Percentiles rank a stretch among this genome's conserved stretches.
Conservation (phyloP, 768 basidiomycete genomes). For the Cystoderma amianthinum region DNA sequence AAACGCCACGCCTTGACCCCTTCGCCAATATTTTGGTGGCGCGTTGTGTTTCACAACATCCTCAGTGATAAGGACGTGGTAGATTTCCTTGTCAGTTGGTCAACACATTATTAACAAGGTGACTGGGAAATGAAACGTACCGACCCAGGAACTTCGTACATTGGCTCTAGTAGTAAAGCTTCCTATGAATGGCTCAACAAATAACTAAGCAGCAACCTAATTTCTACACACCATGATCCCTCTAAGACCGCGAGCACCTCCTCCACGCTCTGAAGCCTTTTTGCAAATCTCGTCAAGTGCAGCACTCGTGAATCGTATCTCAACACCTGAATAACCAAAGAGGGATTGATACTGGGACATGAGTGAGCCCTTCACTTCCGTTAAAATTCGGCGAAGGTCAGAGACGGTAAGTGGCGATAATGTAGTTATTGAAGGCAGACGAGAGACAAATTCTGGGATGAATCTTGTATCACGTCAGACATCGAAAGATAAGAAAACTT, state of each 20-base stretch:
- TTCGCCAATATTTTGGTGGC: slow-evolving; percentile 69
- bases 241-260: slow-evolving; percentile 84
- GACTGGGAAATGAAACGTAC: slow-evolving; percentile 41
- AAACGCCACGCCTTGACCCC: slow-evolving; percentile 58
- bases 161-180: slow-evolving; percentile 73
- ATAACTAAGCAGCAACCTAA: background rate
- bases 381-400: slow-evolving; percentile 86
- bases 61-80: slow-evolving; percentile 77
- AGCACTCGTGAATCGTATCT: slow-evolving; percentile 78
- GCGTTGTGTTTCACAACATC: slow-evolving; percentile 59
- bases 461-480: slow-evolving; percentile 41
- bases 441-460: slow-evolving; percentile 93
- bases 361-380: slow-evolving; percentile 87
- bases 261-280: slow-evolving; percentile 74
- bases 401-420: slow-evolving; percentile 70
- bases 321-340: slow-evolving; percentile 78
- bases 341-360: slow-evolving; percentile 85
- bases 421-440: slow-evolving; percentile 87
- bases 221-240: slow-evolving; percentile 67
- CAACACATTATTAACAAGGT: background rate
- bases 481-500: no score
- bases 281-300: slow-evolving; percentile 79
- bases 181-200: slow-evolving; percentile 46
- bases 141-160: slow-evolving; percentile 88
- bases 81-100: slow-evolving; percentile 32